Base-by-base conservation (phyloP, 345 rosid genomes). In the Cardamine resedifolia region DNA sequence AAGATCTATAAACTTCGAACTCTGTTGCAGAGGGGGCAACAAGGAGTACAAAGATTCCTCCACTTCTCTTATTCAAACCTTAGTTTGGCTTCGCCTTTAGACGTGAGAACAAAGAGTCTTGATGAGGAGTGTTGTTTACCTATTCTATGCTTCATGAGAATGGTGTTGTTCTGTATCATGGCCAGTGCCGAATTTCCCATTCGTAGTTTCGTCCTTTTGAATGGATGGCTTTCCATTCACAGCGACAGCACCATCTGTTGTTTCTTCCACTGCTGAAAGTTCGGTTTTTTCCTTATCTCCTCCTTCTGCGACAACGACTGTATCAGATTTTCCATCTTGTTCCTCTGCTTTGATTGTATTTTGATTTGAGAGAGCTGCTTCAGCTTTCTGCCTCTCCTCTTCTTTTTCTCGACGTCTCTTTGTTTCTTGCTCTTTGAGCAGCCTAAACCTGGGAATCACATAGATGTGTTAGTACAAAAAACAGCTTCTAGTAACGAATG, bases 361-460 rank as follows among this genome's bases (percentile, higher is more conserved):
- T 61, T 70, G 80, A 75, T 64, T 52, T 51, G 76, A 76, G 0
- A 77, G 52, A 34, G 67, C 80, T 77, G 82, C 87, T 79, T 81
- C 85, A 38, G 82, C 78, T 68, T 78, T 85, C 80, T 64, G 81
- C 77, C 74, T 79, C 69, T 80, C 90, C 69, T 83, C 92, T 80
- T 88, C 97, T 73, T 76, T 83, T 74, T 88, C 84, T 56, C 7
- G 81, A 71, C 55, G 86, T 84, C 78, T 84, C 81, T 82, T 91
- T 19, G 83, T 87, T 79, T 94, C 97, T 81, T 88, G 85, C 86
- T 91, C 96, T 81, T 89, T 94, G 48, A 89, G 34, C 74, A 78
- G 78, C 75, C 81, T 89, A 82, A 94, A 94, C 82, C 98, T 89
- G 85, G 45, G 62, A 31, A 21, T 45, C 4, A 79, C 65, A 12